Conservation (phyloP, 2,329 filamentous ascomycete genomes). For the Ophiosphaerella herpotricha region DNA sequence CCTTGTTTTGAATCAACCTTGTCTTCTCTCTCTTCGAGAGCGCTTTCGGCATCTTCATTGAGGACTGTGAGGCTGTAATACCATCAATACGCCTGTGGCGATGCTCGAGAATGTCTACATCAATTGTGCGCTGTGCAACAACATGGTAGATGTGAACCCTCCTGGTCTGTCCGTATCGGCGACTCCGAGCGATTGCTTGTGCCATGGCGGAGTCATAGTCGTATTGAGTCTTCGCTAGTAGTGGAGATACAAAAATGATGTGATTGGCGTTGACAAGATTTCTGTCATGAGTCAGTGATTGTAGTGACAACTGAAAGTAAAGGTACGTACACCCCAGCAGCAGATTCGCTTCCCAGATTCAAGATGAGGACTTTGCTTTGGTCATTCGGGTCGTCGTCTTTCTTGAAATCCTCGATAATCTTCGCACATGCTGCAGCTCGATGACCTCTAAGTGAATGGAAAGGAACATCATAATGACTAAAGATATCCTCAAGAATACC, state of each 20-base stretch:
- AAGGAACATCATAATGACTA: slow-evolving; percentile 17
- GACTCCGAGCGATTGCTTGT: slow-evolving; percentile 66
- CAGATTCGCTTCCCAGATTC: slow-evolving; percentile 60
- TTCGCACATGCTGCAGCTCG: slow-evolving; percentile 13
- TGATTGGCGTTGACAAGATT: slow-evolving; percentile 69
- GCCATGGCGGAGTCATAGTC: slow-evolving; percentile 63
- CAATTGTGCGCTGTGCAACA: slow-evolving; percentile 74
- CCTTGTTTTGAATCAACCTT: neutral
- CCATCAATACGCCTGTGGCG: slow-evolving; percentile 42
- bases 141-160: slow-evolving; percentile 69
- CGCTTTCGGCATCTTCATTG: slow-evolving; percentile 7
- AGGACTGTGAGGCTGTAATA: slow-evolving; percentile 10
- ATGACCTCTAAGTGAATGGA: slow-evolving; percentile 15
- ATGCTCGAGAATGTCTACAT: slow-evolving; percentile 54
- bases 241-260: slow-evolving; percentile 65
- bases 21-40: slow-evolving; percentile 20
- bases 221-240: slow-evolving; percentile 56
- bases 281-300: slow-evolving; percentile 35
- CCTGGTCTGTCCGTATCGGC: slow-evolving; percentile 62
- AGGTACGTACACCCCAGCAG: slow-evolving; percentile 62
- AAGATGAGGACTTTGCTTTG: slow-evolving; percentile 60
- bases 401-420: slow-evolving; percentile 37
- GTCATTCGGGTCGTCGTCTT: slow-evolving; percentile 23
- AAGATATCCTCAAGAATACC: slow-evolving; percentile 22
- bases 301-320: neutral